Base-by-base conservation (phyloP, 768 basidiomycete species). In the Neoboletus magnificus region DNA sequence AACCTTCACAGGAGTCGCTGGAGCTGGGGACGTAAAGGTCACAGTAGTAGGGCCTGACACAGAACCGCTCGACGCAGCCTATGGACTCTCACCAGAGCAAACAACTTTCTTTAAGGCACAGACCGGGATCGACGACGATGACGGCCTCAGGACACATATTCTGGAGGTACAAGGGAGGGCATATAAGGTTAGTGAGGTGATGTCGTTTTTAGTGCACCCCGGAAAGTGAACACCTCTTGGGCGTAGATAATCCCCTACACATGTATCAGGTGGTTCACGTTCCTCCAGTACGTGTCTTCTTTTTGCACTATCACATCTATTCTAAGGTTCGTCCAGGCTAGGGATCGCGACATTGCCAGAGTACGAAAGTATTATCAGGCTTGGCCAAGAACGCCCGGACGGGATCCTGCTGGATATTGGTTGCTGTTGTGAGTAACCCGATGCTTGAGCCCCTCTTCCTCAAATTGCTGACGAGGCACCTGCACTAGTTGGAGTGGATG, bases 361-460 rank as follows among this genome's bases (percentile, higher is more conserved):
- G 16, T 75, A 71, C 44, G 20, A 61, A 11, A 36, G 37, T 3
- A 58, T 77, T 9, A 65, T 79, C 9, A 64, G 66, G 39, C 65
- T 80, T 12, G 77, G 73, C 8, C 66, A 57, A 47, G 72, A 74
- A 25, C 73, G 73, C 29, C 37, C 60, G 5, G 68, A 68, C 2
- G 73, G 73, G 0, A 66, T 81, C 12, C 66, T 79, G 23, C 66
- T 81, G 9, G 79, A 81, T 41, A 64, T 79, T 10, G 79, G 75
- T 6, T 79, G 77, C 56, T 78, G 77, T 57, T 70, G 78, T 80
- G 55, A 55, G 74, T 62, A 18, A 37, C 22, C 8, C n/a, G 0
- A n/a, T 37, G 37, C n/a, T 11, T 6, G 0, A 25, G 20, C 5
- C 43, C 25, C 20, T 25, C n/a, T 46, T 35, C 40, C 42, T 2